phyloP scores from a whole-genome alignment of 768 basidiomycete genomes.

The Gloeostereum incarnatum region DNA sequence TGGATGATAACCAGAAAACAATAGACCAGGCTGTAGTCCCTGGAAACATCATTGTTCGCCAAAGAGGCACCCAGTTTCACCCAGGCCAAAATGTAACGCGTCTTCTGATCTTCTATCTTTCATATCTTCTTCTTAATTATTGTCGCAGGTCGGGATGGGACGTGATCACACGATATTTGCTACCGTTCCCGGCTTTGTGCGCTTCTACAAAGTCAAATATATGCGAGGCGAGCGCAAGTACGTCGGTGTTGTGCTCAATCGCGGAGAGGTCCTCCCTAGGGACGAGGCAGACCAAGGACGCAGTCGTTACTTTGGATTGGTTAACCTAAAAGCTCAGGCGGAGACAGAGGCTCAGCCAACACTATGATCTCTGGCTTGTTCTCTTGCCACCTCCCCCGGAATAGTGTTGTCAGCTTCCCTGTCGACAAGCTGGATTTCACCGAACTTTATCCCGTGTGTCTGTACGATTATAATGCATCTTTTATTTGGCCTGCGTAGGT shows the following conservation, averaged over 20 bases:
- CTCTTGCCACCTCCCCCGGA: too few relatives aligned
- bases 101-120: constrained; percentile 1
- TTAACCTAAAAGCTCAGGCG: too few relatives aligned
- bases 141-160: constrained; percentile 72
- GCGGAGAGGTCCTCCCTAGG: constrained; percentile 81
- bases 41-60: constrained; percentile 93
- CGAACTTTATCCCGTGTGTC: too few relatives aligned
- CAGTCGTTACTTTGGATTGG: constrained; percentile 76
- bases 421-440: too few relatives aligned
- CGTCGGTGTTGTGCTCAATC: constrained; percentile 76
- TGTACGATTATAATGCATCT: too few relatives aligned
- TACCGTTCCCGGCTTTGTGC: constrained; percentile 81
- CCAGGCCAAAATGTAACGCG: constrained; percentile 85
- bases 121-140: constrained; percentile 7
- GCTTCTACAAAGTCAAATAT: constrained; percentile 84
- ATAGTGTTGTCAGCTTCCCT: too few relatives aligned
- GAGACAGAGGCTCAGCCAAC: too few relatives aligned
- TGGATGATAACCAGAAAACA: constrained; percentile 7
- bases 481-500: too few relatives aligned
- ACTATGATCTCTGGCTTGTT: too few relatives aligned
- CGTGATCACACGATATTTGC: constrained; percentile 95
- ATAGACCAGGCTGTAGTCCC: constrained; percentile 87
- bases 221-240: constrained; percentile 67
- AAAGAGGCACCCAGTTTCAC: constrained; percentile 88
- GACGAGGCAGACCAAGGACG: constrained; percentile 67